Base-by-base conservation (phyloP, 2,329 filamentous ascomycete species). In the Penicillium sp. region DNA sequence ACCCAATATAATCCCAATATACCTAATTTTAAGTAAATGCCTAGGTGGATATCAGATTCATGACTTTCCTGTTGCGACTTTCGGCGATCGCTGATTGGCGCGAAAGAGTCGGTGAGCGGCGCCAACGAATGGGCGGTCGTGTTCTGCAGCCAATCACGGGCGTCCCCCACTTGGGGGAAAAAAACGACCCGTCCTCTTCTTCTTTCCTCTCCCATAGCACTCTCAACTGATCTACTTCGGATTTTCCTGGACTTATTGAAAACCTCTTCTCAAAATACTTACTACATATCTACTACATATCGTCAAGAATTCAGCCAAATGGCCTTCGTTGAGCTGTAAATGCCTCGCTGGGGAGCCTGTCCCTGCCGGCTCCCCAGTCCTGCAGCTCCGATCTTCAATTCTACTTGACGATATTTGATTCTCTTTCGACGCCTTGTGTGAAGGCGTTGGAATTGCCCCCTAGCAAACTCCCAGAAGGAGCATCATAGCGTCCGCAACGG, bases 321-420 rank as follows among this genome's bases (percentile, higher is more conserved):
- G 83, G 82, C 84, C 78, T 76, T 85, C 84, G 84, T 82, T 87
- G 84, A 85, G 85, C 87, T 91, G 85, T 94, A 89, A 90, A 88
- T 80, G 74, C 80, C 82, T 72, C 83, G 84, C 85, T 89, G 82
- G 83, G 83, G 82, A 81, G 77, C 75, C 71, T 72, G 71, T 67
- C 67, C 72, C 73, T 45, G 33, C 43, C 65, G 77, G 80, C 81
- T 80, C 79, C 80, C 83, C 81, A 89, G 87, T 88, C 85, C 84
- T 82, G 82, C 85, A 88, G 86, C 84, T 85, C 84, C 82, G 84
- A 88, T 77, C 73, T 73, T 70, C 74, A 76, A 79, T 74, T 70
- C 64, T 64, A 72, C 69, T 71, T 67, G 70, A 73, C 71, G 69
- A 72, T 75, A 76, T 77, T 68, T 72, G 82, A 78, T 65, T 54